A percentile compares a stretch with the other conserved stretches of the same genome.
Conservation (phyloP, 108 stramenopile species). For the Cyclotella distinguenda region DNA sequence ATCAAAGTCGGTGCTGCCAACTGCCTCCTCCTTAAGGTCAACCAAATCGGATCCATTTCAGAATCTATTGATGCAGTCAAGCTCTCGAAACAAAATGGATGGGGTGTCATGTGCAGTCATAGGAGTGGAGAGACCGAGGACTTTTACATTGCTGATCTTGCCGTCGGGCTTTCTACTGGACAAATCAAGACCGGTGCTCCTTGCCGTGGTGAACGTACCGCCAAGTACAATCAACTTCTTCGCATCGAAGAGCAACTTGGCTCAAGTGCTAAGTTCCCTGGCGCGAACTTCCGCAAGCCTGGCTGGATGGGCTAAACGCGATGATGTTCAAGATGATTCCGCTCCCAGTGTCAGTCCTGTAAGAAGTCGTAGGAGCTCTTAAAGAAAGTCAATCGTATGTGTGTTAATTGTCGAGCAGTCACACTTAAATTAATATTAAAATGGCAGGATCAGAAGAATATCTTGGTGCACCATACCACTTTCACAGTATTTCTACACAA, state of each 20-base stretch:
- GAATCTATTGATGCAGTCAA: constrained; percentile 99
- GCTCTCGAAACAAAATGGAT: constrained; percentile 97
- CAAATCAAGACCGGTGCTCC: constrained; percentile 99
- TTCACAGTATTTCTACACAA: too few relatives aligned
- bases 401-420: too few relatives aligned
- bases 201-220: constrained; percentile 97
- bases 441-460: too few relatives aligned
- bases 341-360: too few relatives aligned
- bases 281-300: constrained; percentile 82
- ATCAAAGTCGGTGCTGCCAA: constrained; percentile 90
- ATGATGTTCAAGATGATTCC: not conserved
- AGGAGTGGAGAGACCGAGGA: constrained; percentile 99
- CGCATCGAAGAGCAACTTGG: constrained; percentile 83
- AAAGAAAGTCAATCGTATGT: too few relatives aligned
- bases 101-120: constrained; percentile 99
- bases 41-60: constrained; percentile 99
- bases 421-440: too few relatives aligned
- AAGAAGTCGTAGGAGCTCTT: too few relatives aligned
- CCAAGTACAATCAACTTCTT: constrained; percentile 97
- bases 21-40: constrained; percentile 99
- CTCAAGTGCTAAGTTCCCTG: constrained; percentile 72
- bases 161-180: constrained; percentile 98
- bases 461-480: too few relatives aligned
- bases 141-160: constrained; percentile 98
- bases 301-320: constrained; percentile 82